Percentiles rank a stretch among this genome's conserved stretches.
Evolutionary conservation across 176 grass and related monocot genomes (phyloP).

Genomic region (Musa schizocarpa): DNA sequence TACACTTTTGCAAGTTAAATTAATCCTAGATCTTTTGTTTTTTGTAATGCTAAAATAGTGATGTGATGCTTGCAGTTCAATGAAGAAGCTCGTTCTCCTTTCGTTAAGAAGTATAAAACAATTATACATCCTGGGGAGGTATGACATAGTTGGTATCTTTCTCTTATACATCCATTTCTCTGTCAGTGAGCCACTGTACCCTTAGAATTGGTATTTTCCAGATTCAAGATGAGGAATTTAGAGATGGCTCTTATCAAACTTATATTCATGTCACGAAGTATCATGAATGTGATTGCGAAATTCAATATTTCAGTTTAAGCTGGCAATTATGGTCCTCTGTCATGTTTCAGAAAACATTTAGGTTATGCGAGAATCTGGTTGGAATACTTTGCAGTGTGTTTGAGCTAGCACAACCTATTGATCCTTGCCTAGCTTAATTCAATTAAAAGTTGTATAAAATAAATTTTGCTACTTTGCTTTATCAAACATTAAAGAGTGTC

Average conservation of each 20-base stretch:
- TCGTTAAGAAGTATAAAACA: conserved; percentile 87
- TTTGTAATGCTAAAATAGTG: neutral
- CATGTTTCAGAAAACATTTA: neutral
- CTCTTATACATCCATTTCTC: neutral
- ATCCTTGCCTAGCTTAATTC: neutral
- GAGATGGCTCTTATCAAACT: neutral
- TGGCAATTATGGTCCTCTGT: neutral
- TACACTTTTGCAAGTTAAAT: neutral
- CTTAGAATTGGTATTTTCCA: neutral
- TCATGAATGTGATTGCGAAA: neutral
- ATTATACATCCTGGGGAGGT: conserved; percentile 99
- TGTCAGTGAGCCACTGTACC: neutral
- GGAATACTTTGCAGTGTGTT: too few species aligned
- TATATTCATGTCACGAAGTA: neutral
- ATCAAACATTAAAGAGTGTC: too few species aligned
- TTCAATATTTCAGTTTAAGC: neutral
- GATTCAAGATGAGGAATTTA: neutral
- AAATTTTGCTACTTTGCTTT: too few species aligned
- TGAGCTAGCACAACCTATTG: neutral
- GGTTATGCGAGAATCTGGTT: neutral
- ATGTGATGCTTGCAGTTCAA: conserved; percentile 46
- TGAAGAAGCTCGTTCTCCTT: conserved; percentile 77
- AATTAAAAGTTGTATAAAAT: neutral
- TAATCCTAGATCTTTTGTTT: neutral
- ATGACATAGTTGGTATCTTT: neutral